Evolutionary conservation across 1,139 yeast species (phyloP).

Genomic region (Geotrichum citri-aurantii): DNA sequence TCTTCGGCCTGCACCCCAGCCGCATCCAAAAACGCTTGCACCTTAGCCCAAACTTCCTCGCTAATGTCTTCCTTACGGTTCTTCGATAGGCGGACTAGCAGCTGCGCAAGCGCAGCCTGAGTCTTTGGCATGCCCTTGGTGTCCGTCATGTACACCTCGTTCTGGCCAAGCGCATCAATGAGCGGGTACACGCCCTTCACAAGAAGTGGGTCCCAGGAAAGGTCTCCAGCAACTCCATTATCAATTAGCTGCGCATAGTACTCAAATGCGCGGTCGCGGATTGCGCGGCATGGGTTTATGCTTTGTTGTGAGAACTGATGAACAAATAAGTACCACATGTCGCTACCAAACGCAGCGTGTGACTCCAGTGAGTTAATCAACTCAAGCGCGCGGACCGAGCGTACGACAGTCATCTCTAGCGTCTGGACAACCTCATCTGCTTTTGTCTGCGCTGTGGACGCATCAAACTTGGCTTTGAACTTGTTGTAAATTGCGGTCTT

Average conservation of each 20-base stretch:
- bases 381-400: slow-evolving; percentile 58
- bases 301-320: slow-evolving; percentile 83
- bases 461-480: slow-evolving; percentile 15
- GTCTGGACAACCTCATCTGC: slow-evolving; percentile 16
- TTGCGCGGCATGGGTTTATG: slow-evolving; percentile 76
- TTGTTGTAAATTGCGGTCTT: slow-evolving; percentile 38
- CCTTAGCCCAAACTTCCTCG: background rate
- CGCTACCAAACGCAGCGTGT: slow-evolving; percentile 14
- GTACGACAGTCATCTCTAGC: slow-evolving; percentile 44
- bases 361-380: slow-evolving; percentile 22
- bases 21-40: background rate
- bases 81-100: slow-evolving; percentile 35
- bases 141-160: slow-evolving; percentile 63
- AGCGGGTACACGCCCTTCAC: slow-evolving; percentile 74
- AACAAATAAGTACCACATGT: slow-evolving; percentile 26
- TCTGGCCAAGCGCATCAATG: slow-evolving; percentile 57
- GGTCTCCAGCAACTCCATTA: slow-evolving; percentile 37
- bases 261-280: slow-evolving; percentile 55
- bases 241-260: slow-evolving; percentile 46
- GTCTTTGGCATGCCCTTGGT: slow-evolving; percentile 57
- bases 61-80: background rate
- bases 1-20: background rate
- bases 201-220: slow-evolving; percentile 42
- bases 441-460: slow-evolving; percentile 11
- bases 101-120: slow-evolving; percentile 57